Evolutionary conservation across 495 filamentous ascomycete species (phyloP).

Genomic region (Cercophora newfieldiana): DNA sequence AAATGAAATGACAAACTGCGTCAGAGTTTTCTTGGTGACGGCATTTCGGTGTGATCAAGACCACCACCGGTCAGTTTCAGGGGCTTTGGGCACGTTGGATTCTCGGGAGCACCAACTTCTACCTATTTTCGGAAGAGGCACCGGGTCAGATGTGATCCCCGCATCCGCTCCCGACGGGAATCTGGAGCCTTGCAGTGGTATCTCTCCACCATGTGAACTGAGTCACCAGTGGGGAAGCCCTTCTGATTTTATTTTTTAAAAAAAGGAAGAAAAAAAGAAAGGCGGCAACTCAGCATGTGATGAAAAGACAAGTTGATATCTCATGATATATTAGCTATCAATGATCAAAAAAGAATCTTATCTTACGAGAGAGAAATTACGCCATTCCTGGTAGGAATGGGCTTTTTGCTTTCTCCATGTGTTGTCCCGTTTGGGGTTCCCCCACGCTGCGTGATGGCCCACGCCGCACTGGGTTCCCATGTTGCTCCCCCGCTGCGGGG

Average conservation of each 20-base stretch:
- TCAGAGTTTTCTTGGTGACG: background rate
- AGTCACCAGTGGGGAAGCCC: no score
- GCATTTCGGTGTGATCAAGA: background rate
- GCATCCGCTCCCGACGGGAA: no score
- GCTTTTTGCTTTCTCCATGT: background rate
- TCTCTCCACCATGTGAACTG: no score
- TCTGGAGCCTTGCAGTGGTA: no score
- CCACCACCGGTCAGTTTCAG: background rate
- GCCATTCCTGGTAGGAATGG: background rate
- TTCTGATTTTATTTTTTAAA: no score
- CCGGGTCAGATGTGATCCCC: no score
- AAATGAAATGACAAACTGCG: background rate
- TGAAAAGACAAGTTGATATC: background rate
- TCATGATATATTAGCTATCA: background rate
- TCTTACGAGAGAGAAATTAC: slow-evolving; percentile 8
- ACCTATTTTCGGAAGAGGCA: background rate
- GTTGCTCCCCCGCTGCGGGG: background rate
- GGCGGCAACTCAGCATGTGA: background rate
- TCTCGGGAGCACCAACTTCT: background rate
- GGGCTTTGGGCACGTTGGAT: background rate
- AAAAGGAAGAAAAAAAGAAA: no score
- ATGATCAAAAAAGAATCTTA: background rate
- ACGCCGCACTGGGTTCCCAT: background rate
- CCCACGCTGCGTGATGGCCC: no score
- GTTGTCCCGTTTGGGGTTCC: background rate